A percentile compares a stretch with the other conserved stretches of the same genome.
These are phyloP conservation scores for Candida tibetensis DNA, from an alignment of 805 yeast genomes.

Conservation along the genomic window DNA sequence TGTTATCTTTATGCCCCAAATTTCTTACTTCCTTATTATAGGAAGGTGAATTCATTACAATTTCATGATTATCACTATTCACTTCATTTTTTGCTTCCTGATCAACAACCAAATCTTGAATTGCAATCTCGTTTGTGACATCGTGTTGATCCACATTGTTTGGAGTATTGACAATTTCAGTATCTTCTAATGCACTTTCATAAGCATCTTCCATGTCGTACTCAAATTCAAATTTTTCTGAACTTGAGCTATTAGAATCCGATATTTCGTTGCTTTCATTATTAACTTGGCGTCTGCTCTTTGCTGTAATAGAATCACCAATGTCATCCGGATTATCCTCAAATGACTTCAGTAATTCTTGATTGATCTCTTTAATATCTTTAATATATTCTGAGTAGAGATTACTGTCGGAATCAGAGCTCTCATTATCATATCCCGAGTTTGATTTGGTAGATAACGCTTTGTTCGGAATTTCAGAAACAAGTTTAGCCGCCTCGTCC, in stretches of 20 bases:
- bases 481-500: background rate
- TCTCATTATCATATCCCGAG: background rate
- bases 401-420: conserved; percentile 1
- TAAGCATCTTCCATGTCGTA: too few species aligned
- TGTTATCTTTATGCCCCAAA: too few species aligned
- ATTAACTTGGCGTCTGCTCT: too few species aligned
- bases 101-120: too few species aligned
- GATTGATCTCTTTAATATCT: conserved; percentile 17
- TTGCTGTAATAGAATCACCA: background rate
- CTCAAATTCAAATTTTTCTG: background rate
- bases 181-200: background rate
- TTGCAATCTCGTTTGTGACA: too few species aligned
- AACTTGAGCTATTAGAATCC: background rate
- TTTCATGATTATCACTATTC: background rate
- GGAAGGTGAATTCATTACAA: too few species aligned
- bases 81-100: conserved; percentile 5
- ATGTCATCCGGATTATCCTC: conserved; percentile 3
- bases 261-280: too few species aligned
- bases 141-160: background rate
- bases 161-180: background rate
- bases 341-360: conserved; percentile 13
- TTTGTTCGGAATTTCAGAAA: background rate
- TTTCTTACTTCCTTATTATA: too few species aligned
- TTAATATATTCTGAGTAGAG: conserved; percentile 14
- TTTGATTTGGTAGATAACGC: background rate